Percentiles rank a stretch among this genome's conserved stretches.
phyloP scores from a whole-genome alignment of 1,139 yeast species.

The Martiniozyma asiatica region DNA sequence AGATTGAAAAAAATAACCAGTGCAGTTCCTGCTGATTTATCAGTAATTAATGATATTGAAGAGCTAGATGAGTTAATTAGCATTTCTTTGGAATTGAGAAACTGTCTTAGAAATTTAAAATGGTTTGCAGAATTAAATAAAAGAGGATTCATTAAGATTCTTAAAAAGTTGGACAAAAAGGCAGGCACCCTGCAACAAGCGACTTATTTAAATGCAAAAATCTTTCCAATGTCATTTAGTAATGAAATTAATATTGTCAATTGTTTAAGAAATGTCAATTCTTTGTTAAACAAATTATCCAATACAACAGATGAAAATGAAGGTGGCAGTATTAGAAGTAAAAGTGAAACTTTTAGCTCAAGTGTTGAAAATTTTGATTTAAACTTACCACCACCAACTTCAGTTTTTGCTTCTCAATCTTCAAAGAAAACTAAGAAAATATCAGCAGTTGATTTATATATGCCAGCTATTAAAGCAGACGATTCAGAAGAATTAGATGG shows the following conservation, averaged over 20 bases:
- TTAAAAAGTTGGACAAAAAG: conserved; percentile 86
- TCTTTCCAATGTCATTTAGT: conserved; percentile 69
- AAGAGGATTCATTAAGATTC: conserved; percentile 78
- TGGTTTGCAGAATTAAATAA: conserved; percentile 94
- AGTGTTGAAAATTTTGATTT: conserved; percentile 16
- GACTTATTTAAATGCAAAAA: conserved; percentile 55
- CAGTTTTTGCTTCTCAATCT: conserved; percentile 2
- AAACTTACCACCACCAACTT: conserved; percentile 12
- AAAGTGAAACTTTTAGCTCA: conserved; percentile 10
- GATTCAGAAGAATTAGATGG: conserved; percentile 30
- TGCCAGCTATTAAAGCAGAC: conserved; percentile 30
- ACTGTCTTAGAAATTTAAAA: conserved; percentile 69
- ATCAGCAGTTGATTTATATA: conserved; percentile 22
- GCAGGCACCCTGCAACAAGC: conserved; percentile 59
- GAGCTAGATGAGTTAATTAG: conserved; percentile 72
- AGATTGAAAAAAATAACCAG: conserved; percentile 42
- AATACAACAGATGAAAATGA: conserved; percentile 1
- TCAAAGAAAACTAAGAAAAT: conserved; percentile 6
- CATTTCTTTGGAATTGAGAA: conserved; percentile 64
- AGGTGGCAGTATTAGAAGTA: background rate
- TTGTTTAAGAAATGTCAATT: conserved; percentile 44
- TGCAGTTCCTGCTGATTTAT: conserved; percentile 9
- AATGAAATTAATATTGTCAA: conserved; percentile 48
- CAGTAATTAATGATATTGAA: conserved; percentile 34
- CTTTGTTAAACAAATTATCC: conserved; percentile 33